These are phyloP conservation scores for Firmiana major DNA, from an alignment of 345 rosid genomes.

Conservation along the genomic window DNA sequence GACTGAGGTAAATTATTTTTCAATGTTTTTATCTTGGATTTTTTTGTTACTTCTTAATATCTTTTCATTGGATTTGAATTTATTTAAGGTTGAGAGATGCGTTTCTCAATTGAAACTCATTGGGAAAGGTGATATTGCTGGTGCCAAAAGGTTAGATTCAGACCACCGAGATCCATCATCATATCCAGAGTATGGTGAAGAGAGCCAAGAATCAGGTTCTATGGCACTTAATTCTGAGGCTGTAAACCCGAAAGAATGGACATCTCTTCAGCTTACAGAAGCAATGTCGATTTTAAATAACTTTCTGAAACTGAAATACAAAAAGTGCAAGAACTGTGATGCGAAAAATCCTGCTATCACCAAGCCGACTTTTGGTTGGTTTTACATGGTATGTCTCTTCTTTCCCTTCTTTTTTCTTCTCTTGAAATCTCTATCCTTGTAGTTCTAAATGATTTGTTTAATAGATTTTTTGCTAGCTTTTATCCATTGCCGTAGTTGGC, in stretches of 20 bases:
- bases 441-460: slow-evolving; percentile 33
- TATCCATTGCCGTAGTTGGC: neutral
- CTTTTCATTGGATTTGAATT: neutral
- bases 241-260: slow-evolving; percentile 48
- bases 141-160: slow-evolving; percentile 55
- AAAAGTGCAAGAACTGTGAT: slow-evolving; percentile 45
- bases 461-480: neutral
- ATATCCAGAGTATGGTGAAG: slow-evolving; percentile 38
- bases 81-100: slow-evolving; percentile 49
- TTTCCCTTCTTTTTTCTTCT: neutral
- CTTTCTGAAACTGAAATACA: slow-evolving; percentile 42
- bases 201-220: slow-evolving; percentile 38
- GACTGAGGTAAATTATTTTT: slow-evolving; percentile 33
- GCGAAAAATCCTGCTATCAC: slow-evolving; percentile 37
- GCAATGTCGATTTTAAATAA: slow-evolving; percentile 46
- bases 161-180: slow-evolving; percentile 22
- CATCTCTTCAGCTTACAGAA: slow-evolving; percentile 70
- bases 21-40: neutral
- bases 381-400: slow-evolving; percentile 49
- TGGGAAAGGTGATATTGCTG: slow-evolving; percentile 66
- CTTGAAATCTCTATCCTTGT: slow-evolving; percentile 45
- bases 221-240: slow-evolving; percentile 22
- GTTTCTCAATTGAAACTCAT: slow-evolving; percentile 66
- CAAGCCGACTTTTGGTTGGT: slow-evolving; percentile 79
- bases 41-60: neutral